Base-by-base conservation (phyloP, 202 grass and related monocot species). In the Eragrostis tef region DNA sequence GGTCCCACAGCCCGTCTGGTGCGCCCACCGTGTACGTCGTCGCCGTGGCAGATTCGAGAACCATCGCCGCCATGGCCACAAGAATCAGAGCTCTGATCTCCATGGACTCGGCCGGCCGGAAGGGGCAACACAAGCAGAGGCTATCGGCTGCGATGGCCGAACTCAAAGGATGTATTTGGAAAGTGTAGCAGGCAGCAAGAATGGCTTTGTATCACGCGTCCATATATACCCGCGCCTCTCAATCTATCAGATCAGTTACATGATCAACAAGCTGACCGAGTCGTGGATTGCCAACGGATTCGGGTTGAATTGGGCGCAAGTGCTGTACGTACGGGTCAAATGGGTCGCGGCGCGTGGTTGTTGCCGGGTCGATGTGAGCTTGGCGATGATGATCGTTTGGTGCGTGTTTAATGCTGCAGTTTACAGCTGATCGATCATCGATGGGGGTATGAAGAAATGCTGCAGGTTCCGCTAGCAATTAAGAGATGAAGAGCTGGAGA, bases 1-100 rank as follows among this genome's bases (percentile, higher is more conserved):
- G n/a, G 89, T 89, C 89, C 91, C 94, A 97, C 5, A 81, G 79
- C 14, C 94, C 91, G n/a, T 22, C 45, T 0, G 91, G 89, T 29
- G 61, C 85, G 16, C 94, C 91, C 3, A 97, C 84, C 3, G 86
- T 88, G 87, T 97, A 90, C 21, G 85, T 86, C 49, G 45, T n/a
- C 25, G 71, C 49, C 42, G 24, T 6, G 50, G 82, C 88, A 15
- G 83, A 9, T 4, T 61, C 16, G 6, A 70, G 41, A 6, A 70
- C 25, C 11, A 48, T 31, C 1, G 66, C 75, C 16, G 53, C 63
- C 7, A 86, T 26, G 44, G 24, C 70, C 0, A 52, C 44, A 61
- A 72, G 5, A 34, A 83, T 27, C 31, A 75, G 64, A 73, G 27
- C 24, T 62, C 41, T 60, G 16, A 67, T 31, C 42, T 0, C 44